These are phyloP conservation scores for Prorocentrum cordatum DNA, from an alignment of 169 alveolate genomes.

Conservation along the genomic window DNA sequence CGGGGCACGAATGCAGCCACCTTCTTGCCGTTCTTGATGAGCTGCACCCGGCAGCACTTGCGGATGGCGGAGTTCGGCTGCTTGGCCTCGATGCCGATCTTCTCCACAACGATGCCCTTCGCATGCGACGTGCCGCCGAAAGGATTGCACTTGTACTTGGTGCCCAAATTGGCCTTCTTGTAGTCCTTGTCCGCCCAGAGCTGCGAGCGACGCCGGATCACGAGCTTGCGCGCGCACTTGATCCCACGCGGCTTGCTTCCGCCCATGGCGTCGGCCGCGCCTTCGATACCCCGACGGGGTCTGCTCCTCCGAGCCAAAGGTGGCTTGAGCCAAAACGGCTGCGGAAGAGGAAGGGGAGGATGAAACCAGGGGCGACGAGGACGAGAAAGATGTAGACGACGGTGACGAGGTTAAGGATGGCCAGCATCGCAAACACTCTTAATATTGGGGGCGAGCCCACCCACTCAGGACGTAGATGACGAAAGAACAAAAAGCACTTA, in stretches of 20 bases:
- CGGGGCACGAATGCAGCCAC: slow-evolving; percentile 99
- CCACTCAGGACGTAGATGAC: too few species aligned
- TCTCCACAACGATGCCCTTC: slow-evolving; percentile 95
- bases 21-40: slow-evolving; percentile 97
- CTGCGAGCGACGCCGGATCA: slow-evolving; percentile 88
- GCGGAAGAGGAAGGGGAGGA: too few species aligned
- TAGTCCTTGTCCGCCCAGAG: slow-evolving; percentile 94
- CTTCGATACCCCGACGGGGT: too few species aligned
- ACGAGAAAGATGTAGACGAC: too few species aligned
- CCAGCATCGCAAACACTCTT: too few species aligned
- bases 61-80: slow-evolving; percentile 99
- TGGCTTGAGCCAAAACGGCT: too few species aligned
- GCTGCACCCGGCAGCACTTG: slow-evolving; percentile 98
- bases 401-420: too few species aligned
- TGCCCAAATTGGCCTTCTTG: slow-evolving; percentile 89
- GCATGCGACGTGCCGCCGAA: slow-evolving; percentile 95
- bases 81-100: slow-evolving; percentile 93
- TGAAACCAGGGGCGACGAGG: too few species aligned
- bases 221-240: slow-evolving; percentile 93
- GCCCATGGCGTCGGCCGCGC: too few species aligned
- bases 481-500: too few species aligned
- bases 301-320: too few species aligned
- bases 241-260: slow-evolving; percentile 96
- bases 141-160: slow-evolving; percentile 92
- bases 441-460: too few species aligned